Evolutionary conservation across 176 grass and related monocot species (phyloP).

Genomic region (Thinopyrum elongatum): DNA sequence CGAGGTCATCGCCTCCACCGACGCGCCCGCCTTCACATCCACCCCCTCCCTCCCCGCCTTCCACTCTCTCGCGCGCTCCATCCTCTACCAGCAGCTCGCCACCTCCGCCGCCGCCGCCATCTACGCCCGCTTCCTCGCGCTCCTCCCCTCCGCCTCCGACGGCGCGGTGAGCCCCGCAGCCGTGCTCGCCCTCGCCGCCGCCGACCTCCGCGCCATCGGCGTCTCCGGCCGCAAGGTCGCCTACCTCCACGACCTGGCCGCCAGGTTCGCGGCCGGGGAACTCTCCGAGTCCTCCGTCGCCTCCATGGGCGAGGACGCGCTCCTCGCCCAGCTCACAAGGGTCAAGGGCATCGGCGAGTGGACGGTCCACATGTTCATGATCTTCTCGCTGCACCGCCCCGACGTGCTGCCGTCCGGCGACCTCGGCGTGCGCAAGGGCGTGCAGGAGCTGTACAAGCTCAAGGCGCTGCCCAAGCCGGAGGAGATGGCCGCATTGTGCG

Average conservation of each 20-base stretch:
- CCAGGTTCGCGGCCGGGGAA: conserved; percentile 39
- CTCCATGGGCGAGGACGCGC: conserved; percentile 46
- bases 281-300: conserved; percentile 42
- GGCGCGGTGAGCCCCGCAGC: conserved; percentile 28
- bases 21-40: conserved; percentile 34
- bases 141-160: conserved; percentile 12
- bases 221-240: conserved; percentile 60
- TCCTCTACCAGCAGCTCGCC: conserved; percentile 64
- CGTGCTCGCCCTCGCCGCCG: conserved; percentile 50
- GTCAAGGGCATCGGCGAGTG: conserved; percentile 63
- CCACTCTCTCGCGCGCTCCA: conserved; percentile 61
- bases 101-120: conserved; percentile 48
- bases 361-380: conserved; percentile 85
- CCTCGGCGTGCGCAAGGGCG: conserved; percentile 71
- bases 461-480: conserved; percentile 48
- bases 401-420: conserved; percentile 63
- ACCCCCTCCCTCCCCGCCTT: conserved; percentile 41
- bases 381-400: conserved; percentile 71
- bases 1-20: conserved; percentile 39
- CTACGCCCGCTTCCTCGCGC: conserved; percentile 56
- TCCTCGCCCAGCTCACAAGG: conserved; percentile 44
- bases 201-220: conserved; percentile 57
- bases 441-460: conserved; percentile 55
- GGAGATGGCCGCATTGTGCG: conserved; percentile 53
- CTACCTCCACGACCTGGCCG: conserved; percentile 52